These are phyloP conservation scores for Inga oerstediana DNA, from an alignment of 306 rosid species.

Conservation along the genomic window DNA sequence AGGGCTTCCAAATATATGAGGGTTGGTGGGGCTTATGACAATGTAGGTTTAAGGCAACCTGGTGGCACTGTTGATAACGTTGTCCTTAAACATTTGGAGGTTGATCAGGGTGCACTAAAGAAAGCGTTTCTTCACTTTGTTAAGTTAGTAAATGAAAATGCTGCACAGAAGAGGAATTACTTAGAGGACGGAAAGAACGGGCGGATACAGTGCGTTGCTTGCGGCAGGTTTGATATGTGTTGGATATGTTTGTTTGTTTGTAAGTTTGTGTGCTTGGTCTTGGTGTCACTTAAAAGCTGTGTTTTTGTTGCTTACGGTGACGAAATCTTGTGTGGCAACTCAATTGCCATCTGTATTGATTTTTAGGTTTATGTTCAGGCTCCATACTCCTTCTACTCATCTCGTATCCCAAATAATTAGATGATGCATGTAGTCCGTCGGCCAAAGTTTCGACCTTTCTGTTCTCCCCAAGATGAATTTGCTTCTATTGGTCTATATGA, in stretches of 20 bases:
- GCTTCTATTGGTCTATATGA: not conserved
- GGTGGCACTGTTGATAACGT: constrained; percentile 26
- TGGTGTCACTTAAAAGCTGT: not conserved
- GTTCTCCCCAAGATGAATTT: not conserved
- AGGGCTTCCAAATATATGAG: constrained; percentile 65
- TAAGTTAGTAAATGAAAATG: constrained; percentile 66
- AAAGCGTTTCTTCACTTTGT: constrained; percentile 69
- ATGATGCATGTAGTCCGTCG: not conserved
- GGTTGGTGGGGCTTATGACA: constrained; percentile 49
- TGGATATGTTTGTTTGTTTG: constrained; percentile 24
- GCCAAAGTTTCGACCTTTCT: not conserved
- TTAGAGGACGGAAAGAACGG: constrained; percentile 81
- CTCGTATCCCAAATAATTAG: not conserved
- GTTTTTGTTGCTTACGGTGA: not conserved
- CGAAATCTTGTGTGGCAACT: not conserved
- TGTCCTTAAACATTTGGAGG: constrained; percentile 53
- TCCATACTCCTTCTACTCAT: not conserved
- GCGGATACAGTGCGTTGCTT: constrained; percentile 78
- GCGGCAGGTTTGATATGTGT: constrained; percentile 73
- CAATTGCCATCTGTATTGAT: not conserved
- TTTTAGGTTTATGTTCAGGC: not conserved
- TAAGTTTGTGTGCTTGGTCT: constrained; percentile 3
- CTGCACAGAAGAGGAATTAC: constrained; percentile 63
- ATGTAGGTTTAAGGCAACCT: constrained; percentile 42
- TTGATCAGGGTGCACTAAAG: constrained; percentile 71